phyloP scores from a whole-genome alignment of 2,329 filamentous ascomycete species.

The Dendrostoma leiphaemia region DNA sequence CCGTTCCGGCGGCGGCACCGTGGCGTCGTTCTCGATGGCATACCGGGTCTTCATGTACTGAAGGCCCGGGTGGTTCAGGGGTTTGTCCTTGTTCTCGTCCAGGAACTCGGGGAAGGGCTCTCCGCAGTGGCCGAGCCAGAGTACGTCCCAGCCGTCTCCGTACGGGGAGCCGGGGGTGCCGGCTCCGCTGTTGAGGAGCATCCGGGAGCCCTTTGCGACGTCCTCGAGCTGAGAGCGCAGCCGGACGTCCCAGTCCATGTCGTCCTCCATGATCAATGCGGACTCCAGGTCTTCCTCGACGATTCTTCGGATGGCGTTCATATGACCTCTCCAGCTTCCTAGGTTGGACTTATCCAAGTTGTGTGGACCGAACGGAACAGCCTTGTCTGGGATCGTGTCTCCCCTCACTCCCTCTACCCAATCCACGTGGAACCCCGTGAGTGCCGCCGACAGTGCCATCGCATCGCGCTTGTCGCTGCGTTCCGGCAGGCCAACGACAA shows the following conservation, averaged over 20 bases:
- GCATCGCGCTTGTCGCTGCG: conserved; percentile 52
- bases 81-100: conserved; percentile 24
- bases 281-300: conserved; percentile 35
- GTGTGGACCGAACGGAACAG: conserved; percentile 31
- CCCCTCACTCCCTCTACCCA: conserved; percentile 46
- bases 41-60: conserved; percentile 26
- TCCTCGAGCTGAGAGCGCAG: conserved; percentile 36
- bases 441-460: conserved; percentile 43
- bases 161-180: conserved; percentile 34
- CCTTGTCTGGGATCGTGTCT: conserved; percentile 35
- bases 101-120: conserved; percentile 28
- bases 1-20: conserved; percentile 24
- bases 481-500: conserved; percentile 49
- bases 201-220: conserved; percentile 9
- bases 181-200: conserved; percentile 16
- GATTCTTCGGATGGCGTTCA: conserved; percentile 34
- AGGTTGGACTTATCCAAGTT: conserved; percentile 28
- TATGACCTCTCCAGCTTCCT: conserved; percentile 40
- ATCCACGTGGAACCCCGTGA: conserved; percentile 42
- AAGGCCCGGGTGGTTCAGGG: conserved; percentile 20
- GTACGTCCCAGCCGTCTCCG: conserved; percentile 49
- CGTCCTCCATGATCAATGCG: conserved; percentile 45
- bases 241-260: conserved; percentile 45
- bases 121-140: conserved; percentile 51
- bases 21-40: conserved; percentile 25